Evolutionary conservation across 306 rosid species (phyloP).

Genomic region (Amphicarpaea edgeworthii): DNA sequence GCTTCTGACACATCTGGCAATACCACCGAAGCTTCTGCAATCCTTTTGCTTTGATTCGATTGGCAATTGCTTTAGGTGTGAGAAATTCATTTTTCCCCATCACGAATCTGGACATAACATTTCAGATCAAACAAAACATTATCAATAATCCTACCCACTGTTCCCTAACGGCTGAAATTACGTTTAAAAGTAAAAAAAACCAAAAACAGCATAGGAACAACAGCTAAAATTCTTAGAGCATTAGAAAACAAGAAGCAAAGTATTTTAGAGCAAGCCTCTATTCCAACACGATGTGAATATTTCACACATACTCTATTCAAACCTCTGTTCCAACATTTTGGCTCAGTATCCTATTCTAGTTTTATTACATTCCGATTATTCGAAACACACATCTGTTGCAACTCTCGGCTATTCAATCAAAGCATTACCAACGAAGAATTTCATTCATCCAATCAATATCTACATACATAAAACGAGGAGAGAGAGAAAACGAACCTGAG

Average conservation of each 20-base stretch:
- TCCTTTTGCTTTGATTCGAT: constrained; percentile 91
- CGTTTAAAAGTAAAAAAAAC: neutral
- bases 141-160: neutral
- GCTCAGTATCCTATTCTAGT: neutral
- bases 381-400: neutral
- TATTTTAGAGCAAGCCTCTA: neutral
- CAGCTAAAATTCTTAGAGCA: constrained; percentile 1
- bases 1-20: constrained; percentile 99
- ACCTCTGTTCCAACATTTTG: neutral
- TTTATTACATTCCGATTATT: neutral
- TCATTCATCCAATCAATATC: neutral
- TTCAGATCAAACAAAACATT: constrained; percentile 19
- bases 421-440: neutral
- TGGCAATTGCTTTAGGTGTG: constrained; percentile 91
- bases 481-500: neutral
- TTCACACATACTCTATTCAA: neutral
- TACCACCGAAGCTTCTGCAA: constrained; percentile 96
- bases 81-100: constrained; percentile 95
- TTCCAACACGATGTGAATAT: neutral
- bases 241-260: neutral
- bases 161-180: constrained; percentile 5
- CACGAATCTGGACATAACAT: constrained; percentile 27
- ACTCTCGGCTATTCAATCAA: neutral
- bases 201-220: constrained; percentile 7
- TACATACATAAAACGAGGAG: neutral